Evolutionary conservation across 306 rosid genomes (phyloP).

Genomic region (Myrica gale): DNA sequence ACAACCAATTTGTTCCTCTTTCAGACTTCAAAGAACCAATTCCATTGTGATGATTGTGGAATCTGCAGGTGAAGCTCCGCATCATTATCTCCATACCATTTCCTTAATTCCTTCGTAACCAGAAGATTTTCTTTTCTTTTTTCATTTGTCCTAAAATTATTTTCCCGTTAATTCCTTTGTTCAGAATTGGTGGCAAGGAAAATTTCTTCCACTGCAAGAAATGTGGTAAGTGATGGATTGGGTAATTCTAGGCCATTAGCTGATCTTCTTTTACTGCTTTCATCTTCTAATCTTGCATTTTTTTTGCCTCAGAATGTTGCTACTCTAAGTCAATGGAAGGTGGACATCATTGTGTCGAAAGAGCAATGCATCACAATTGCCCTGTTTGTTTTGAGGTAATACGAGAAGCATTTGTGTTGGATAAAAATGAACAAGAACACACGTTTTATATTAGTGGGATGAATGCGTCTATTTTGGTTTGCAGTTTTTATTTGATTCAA

Average conservation of each 20-base stretch:
- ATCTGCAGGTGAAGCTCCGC: constrained; percentile 71
- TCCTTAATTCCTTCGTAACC: not conserved
- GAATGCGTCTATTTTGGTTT: constrained; percentile 13
- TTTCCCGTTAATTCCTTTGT: constrained; percentile 10
- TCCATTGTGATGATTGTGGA: constrained; percentile 85
- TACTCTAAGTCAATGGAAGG: constrained; percentile 61
- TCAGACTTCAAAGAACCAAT: constrained; percentile 71
- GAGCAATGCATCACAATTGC: constrained; percentile 85
- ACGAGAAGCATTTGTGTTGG: not conserved
- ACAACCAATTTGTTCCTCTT: constrained; percentile 6
- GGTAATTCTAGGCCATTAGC: not conserved
- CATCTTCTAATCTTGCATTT: not conserved
- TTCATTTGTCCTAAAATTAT: not conserved
- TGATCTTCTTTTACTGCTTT: not conserved
- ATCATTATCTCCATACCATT: not conserved
- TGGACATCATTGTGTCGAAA: constrained; percentile 67
- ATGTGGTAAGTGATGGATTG: constrained; percentile 54
- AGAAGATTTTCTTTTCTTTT: not conserved
- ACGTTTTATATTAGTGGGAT: constrained; percentile 6
- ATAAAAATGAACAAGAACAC: not conserved
- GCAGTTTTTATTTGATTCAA: constrained; percentile 78
- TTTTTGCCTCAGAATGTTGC: constrained; percentile 60
- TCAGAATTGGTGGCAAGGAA: constrained; percentile 77
- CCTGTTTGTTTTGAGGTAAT: constrained; percentile 86
- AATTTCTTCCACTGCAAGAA: constrained; percentile 79